A percentile compares a stretch with the other conserved stretches of the same genome.
phyloP scores from a whole-genome alignment of 1,284 basidiomycete genomes.

The Ganoderma sp. region DNA sequence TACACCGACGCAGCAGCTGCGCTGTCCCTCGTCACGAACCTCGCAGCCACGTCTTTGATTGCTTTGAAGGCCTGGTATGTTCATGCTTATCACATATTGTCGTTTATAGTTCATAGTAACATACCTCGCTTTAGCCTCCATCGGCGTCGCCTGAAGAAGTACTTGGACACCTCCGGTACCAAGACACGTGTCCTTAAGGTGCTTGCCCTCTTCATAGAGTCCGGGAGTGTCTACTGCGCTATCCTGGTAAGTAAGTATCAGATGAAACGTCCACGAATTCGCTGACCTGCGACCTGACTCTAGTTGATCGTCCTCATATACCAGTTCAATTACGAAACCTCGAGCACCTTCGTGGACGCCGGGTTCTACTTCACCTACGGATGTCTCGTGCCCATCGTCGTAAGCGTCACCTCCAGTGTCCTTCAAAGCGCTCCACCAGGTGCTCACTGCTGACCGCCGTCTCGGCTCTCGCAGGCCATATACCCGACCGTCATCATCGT shows the following conservation, averaged over 20 bases:
- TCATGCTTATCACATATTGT: not conserved
- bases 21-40: not conserved
- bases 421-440: no score
- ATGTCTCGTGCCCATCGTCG: slow-evolving; percentile 18
- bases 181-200: slow-evolving; percentile 12
- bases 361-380: slow-evolving; percentile 15
- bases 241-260: slow-evolving; percentile 3
- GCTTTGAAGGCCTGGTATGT: not conserved
- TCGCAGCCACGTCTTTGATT: not conserved
- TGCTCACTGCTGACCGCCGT: not conserved
- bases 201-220: slow-evolving; percentile 12
- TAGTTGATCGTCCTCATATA: slow-evolving; percentile 10
- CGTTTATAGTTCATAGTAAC: no score
- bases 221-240: slow-evolving; percentile 12
- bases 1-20: not conserved
- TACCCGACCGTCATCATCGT: slow-evolving; percentile 13
- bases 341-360: not conserved
- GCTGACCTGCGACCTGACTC: no score
- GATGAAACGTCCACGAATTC: not conserved
- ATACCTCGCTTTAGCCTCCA: not conserved
- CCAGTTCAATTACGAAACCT: not conserved
- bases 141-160: not conserved
- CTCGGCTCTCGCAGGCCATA: not conserved
- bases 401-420: not conserved
- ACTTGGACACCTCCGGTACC: not conserved